Evolutionary conservation across 805 yeast genomes (phyloP).

Genomic region (Metschnikowia arizonensis): DNA sequence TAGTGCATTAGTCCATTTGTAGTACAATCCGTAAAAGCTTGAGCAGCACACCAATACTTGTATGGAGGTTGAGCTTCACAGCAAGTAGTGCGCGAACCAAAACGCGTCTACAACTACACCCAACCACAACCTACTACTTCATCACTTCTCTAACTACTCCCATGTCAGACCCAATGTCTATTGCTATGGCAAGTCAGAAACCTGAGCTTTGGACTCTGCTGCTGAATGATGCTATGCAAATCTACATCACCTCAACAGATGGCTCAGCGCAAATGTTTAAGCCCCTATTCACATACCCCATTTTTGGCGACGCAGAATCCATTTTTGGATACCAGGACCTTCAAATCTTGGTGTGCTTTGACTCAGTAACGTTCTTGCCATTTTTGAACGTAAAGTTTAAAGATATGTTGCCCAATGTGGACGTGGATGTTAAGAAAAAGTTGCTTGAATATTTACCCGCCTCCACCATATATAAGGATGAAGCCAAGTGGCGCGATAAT

Average conservation of each 20-base stretch:
- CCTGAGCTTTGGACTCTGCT: slow-evolving; percentile 75
- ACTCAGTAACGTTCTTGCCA: slow-evolving; percentile 69
- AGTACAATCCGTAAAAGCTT: no score
- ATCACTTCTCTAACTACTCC: no score
- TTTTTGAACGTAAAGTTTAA: slow-evolving; percentile 57
- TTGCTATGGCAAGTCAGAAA: slow-evolving; percentile 31
- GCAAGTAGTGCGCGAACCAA: no score
- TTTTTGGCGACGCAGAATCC: slow-evolving; percentile 87
- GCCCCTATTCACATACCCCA: slow-evolving; percentile 86
- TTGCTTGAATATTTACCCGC: slow-evolving; percentile 60
- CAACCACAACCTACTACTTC: no score
- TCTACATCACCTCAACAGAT: slow-evolving; percentile 52
- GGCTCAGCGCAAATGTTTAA: slow-evolving; percentile 58
- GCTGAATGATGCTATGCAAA: slow-evolving; percentile 61
- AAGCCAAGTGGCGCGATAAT: slow-evolving; percentile 59
- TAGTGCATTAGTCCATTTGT: no score
- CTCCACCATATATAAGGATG: slow-evolving; percentile 57
- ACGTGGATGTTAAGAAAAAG: slow-evolving; percentile 55
- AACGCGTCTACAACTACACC: no score
- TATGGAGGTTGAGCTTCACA: no score
- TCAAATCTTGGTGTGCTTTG: slow-evolving; percentile 63
- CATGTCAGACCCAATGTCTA: slow-evolving; percentile 1
- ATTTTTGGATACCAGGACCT: slow-evolving; percentile 80
- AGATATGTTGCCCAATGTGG: slow-evolving; percentile 50
- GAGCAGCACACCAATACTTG: no score